phyloP scores from a whole-genome alignment of 257 asterid genomes.

The Anisodus tanguticus region DNA sequence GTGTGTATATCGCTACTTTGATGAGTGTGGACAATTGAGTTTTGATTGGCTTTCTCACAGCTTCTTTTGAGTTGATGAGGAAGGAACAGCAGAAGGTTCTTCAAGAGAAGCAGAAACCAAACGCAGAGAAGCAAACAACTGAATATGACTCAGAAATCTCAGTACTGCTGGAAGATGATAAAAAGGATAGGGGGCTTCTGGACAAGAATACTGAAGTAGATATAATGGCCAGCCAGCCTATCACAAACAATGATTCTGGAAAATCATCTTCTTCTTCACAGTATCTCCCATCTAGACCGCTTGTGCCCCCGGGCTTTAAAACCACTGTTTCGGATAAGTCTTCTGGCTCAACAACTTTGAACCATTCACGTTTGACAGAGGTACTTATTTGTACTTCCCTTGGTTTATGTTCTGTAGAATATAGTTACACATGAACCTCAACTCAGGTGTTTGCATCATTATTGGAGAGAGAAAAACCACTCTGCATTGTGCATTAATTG shows the following conservation, averaged over 20 bases:
- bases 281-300: constrained; percentile 71
- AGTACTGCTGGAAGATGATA: constrained; percentile 49
- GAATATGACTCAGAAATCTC: constrained; percentile 49
- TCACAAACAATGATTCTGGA: constrained; percentile 54
- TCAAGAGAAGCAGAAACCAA: constrained; percentile 80
- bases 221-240: constrained; percentile 44
- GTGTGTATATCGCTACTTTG: background rate
- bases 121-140: constrained; percentile 52
- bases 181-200: constrained; percentile 52
- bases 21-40: constrained; percentile 19
- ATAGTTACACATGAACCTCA: constrained; percentile 8
- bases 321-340: constrained; percentile 60
- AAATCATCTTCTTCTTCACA: constrained; percentile 62
- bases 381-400: constrained; percentile 39
- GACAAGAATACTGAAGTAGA: constrained; percentile 50
- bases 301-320: constrained; percentile 86
- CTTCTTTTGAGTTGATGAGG: constrained; percentile 90
- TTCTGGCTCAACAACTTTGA: constrained; percentile 57
- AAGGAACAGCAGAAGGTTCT: constrained; percentile 86
- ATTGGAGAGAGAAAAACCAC: constrained; percentile 25
- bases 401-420: constrained; percentile 18
- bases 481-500: constrained; percentile 6
- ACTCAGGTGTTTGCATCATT: constrained; percentile 7
- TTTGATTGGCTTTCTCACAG: constrained; percentile 46
- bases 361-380: constrained; percentile 55